Evolutionary conservation across 2,329 filamentous ascomycete genomes (phyloP), one percentile per base, ranked within the genome.

Genomic region (Colletotrichum higginsianum): DNA sequence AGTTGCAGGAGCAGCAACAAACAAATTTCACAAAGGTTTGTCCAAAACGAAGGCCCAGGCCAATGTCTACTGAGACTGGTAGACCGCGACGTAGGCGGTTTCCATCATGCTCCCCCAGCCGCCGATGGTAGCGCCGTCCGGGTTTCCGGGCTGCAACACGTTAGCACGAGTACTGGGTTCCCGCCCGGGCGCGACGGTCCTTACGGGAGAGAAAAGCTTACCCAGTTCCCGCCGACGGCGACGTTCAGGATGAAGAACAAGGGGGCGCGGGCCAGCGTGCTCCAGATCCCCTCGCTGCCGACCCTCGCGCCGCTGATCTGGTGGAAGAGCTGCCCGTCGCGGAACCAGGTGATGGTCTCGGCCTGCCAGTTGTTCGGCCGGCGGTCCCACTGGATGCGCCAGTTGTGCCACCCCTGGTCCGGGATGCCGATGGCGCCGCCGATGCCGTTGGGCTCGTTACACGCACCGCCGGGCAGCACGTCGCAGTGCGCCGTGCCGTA

Each of bases 401-500:
- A 88, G 11, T 79, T 81, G 75, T 88, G 86, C 80, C 84, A 87
- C 35, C 81, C 79, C 55, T 68, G 71, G 75, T 86, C 84, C 0
- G 84, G 80, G n/a, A 88, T 80, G 46, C 68, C 44, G 13, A 82
- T 80, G 9, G 74, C 72, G 30, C 76, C 77, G 5, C 80, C 79
- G 26, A 83, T 79, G 18, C 86, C 86, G 2, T 68, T 80, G 56
- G 82, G 82, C 76, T 87, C 86, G 76, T 87, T 84, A 79, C 86
- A 88, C 4, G 81, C 78, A 11, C 85, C 85, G 21, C 84, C 84
- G 2, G 81, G 82, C 21, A 79, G 79, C 4, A 77, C 74, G 30
- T 84, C 82, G 77, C 86, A 88, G 79, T 88, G 86, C 5, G 83
- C 77, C 1, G 85, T 87, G 4, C 86, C 86, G 73, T 84, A 84